phyloP scores from a whole-genome alignment of 148 eudicot species.

The Nepenthes gracilis region DNA sequence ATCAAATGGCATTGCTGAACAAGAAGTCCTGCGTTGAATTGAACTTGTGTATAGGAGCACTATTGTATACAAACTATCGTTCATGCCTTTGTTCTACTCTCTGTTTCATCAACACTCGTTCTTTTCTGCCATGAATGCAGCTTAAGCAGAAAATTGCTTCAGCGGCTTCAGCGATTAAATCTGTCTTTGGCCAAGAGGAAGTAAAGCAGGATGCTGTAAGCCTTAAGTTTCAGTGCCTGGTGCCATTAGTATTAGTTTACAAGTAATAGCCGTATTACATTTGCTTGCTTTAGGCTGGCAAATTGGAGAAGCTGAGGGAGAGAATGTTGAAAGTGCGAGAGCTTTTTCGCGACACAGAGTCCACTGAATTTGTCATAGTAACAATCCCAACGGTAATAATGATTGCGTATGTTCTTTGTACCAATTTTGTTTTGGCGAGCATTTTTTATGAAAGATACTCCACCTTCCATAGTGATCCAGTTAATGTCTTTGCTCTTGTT shows the following conservation, averaged over 20 bases:
- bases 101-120: too few relatives aligned
- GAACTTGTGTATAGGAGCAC: too few relatives aligned
- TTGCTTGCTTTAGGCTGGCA: constrained; percentile 40
- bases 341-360: constrained; percentile 74
- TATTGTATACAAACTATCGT: too few relatives aligned
- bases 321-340: constrained; percentile 94
- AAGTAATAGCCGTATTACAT: neutral
- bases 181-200: constrained; percentile 81
- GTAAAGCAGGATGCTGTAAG: constrained; percentile 55
- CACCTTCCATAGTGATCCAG: too few relatives aligned
- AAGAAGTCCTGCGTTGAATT: too few relatives aligned
- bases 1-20: too few relatives aligned
- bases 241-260: neutral
- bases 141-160: constrained; percentile 80
- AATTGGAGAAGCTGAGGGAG: constrained; percentile 72
- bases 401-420: neutral
- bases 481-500: too few relatives aligned
- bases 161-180: constrained; percentile 94
- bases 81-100: too few relatives aligned
- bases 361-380: constrained; percentile 95
- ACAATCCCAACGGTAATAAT: constrained; percentile 87
- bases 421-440: too few relatives aligned
- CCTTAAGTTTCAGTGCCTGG: neutral
- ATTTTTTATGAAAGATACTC: too few relatives aligned
- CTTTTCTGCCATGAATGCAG: constrained; percentile 25